Base-by-base conservation (phyloP, 2,329 filamentous ascomycete species). In the Teratosphaeria viscida region DNA sequence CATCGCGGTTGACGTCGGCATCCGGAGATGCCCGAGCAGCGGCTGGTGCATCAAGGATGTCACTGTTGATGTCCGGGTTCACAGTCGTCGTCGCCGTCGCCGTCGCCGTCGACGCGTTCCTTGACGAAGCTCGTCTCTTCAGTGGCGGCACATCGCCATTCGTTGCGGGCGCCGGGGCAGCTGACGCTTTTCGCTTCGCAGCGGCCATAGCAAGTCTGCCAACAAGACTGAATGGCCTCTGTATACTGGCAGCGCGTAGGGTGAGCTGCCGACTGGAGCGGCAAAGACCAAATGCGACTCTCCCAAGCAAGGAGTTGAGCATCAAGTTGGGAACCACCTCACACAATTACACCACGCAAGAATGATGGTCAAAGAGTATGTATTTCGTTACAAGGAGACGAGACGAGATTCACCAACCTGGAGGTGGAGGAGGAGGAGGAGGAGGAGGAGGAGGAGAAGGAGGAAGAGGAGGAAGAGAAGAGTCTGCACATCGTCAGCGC, bases 21-120 rank as follows among this genome's bases (percentile, higher is more conserved):
- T 78, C 76, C 16, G 76, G 76, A 56, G 76, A 78, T 47, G 76
- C 75, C 52, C 75, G 70, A 49, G 74, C 64, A 12, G 77, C 75
- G 60, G 71, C 68, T 4, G 73, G 69, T 4, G 74, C 75, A 61
- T 78, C 76, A 10, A 78, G 58, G 19, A 79, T 67, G 16, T 78
- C 74, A 39, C 67, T 65, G 58, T 76, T 78, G 27, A 60, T 55
- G 37, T 70, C 65, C 6, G 70, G 70, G 43, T 71, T 69, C 19
- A 66, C 64, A 29, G 55, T 54, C 2, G 61, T 57, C 5, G 60
- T 60, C 2, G 61, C 59, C 5, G 60, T 60, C 14, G 62, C 58
- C 19, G 61, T 23, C 5, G 61, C 60, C 16, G 62, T 59, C 29
- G 61, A 34, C 16, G 35, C 35, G 6, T 57, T 60, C 34, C 61